Percentiles rank a stretch among this genome's conserved stretches.
These are phyloP conservation scores for Acanthamoeba castellanii DNA, from an alignment of 208 protist species.

Conservation along the genomic window DNA sequence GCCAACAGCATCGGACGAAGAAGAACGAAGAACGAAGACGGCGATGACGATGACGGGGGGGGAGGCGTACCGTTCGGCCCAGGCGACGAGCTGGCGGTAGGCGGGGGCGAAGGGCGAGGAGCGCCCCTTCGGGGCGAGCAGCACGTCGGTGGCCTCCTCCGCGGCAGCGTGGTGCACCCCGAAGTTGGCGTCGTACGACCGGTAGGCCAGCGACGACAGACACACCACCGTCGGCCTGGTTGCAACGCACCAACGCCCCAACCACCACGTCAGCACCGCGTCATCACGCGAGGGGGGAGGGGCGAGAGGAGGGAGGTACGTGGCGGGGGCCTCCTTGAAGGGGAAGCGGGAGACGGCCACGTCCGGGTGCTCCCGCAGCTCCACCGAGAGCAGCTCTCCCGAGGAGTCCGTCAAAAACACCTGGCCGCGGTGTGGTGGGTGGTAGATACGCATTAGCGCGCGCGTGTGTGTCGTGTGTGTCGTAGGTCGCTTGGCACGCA, in stretches of 20 bases:
- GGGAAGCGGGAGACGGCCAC: conserved; percentile 23
- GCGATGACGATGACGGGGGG: neutral
- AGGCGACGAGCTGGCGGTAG: neutral
- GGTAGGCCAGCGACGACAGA: neutral
- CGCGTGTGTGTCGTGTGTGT: neutral
- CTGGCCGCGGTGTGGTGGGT: too few species aligned
- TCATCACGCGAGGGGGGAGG: neutral
- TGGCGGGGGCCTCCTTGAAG: neutral
- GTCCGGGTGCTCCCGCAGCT: conserved; percentile 30
- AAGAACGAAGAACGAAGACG: neutral
- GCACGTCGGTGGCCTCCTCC: conserved; percentile 21
- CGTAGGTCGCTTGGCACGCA: neutral
- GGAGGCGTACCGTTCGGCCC: neutral
- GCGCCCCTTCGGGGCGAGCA: conserved; percentile 10
- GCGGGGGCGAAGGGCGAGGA: neutral
- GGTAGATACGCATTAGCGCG: too few species aligned
- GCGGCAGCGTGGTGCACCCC: conserved; percentile 17
- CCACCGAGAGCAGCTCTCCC: neutral
- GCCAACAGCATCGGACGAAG: neutral
- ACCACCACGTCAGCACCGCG: neutral
- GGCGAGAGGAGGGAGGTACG: neutral
- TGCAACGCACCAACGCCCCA: neutral
- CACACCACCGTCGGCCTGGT: conserved; percentile 15
- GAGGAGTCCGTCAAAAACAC: conserved; percentile 23
- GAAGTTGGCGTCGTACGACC: conserved; percentile 28